These are phyloP conservation scores for Fusarium pilosicola DNA, from an alignment of 2,329 filamentous ascomycete genomes.

Conservation along the genomic window DNA sequence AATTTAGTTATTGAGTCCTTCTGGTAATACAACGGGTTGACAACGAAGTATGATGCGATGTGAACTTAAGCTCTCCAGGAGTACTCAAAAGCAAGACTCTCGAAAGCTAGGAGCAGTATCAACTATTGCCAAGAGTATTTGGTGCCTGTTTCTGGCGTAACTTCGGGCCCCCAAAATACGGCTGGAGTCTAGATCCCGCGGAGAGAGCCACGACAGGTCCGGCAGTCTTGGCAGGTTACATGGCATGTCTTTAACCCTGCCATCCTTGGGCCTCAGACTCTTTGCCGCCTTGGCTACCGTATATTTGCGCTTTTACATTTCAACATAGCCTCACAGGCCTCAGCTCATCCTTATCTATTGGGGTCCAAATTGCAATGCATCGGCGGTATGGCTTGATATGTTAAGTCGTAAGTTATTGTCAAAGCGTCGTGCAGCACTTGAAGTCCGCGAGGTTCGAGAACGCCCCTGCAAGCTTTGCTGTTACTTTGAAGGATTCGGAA, in stretches of 20 bases:
- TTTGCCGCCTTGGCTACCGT: background rate
- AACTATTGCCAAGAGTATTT: background rate
- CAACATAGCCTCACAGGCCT: background rate
- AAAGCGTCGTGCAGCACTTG: background rate
- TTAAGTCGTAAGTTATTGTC: background rate
- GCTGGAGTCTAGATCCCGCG: background rate
- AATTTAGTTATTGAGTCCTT: accelerated
- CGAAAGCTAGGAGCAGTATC: no score
- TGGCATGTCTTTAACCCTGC: background rate
- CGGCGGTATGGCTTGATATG: background rate
- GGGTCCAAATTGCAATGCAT: background rate
- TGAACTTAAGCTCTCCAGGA: no score
- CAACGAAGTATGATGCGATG: no score
- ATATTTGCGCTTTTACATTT: background rate
- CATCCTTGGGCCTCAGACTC: background rate
- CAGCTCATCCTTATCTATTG: background rate
- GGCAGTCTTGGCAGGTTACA: background rate
- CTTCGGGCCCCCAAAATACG: background rate
- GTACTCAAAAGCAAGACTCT: no score
- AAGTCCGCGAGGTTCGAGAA: background rate
- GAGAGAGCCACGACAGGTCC: background rate
- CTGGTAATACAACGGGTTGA: no score
- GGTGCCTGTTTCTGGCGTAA: accelerated
- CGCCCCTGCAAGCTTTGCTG: accelerated
- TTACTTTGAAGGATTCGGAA: accelerated